A percentile compares a stretch with the other conserved stretches of the same genome.
Evolutionary conservation across 345 rosid species (phyloP).

Genomic region (Lepidium africanum): DNA sequence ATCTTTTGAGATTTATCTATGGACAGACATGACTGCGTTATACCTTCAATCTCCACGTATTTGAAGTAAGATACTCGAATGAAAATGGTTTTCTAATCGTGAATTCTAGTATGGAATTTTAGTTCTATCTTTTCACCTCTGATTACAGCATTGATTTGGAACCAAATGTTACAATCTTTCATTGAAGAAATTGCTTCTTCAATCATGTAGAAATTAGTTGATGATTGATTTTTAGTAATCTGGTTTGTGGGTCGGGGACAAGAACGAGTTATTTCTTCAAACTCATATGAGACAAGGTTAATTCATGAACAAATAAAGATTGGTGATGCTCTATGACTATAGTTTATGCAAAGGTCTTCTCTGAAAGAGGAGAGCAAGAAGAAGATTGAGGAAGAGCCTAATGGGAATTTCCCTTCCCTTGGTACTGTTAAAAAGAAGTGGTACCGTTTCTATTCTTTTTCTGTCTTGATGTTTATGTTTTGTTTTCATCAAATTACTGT

Average conservation of each 20-base stretch:
- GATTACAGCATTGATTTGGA: neutral
- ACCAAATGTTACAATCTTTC: neutral
- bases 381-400: constrained; percentile 52
- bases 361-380: constrained; percentile 46
- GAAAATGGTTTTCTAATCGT: neutral
- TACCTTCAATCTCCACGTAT: neutral
- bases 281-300: neutral
- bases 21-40: neutral
- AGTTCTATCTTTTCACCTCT: neutral
- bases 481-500: neutral
- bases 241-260: neutral
- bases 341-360: constrained; percentile 91
- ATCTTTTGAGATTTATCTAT: neutral
- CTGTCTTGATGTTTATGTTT: neutral
- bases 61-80: neutral
- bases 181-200: neutral
- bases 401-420: constrained; percentile 38
- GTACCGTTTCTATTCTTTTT: constrained; percentile 21
- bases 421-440: constrained; percentile 47
- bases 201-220: neutral
- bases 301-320: neutral
- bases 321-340: neutral
- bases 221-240: neutral
- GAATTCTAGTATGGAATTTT: neutral
- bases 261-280: neutral